Evolutionary conservation across 2,329 filamentous ascomycete species (phyloP).

Genomic region (Lachnum nothofagi): DNA sequence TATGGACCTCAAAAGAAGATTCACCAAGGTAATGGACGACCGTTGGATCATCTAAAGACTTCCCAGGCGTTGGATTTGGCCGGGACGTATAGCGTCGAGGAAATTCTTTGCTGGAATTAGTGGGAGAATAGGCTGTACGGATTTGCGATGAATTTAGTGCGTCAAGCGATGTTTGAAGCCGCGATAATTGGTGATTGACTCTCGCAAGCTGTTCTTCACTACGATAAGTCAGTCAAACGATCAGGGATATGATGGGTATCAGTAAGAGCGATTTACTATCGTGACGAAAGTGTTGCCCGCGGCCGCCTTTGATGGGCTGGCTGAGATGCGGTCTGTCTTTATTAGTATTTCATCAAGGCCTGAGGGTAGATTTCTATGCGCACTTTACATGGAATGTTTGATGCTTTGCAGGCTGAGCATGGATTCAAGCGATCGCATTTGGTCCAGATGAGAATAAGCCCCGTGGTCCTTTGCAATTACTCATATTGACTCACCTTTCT

Average conservation of each 20-base stretch:
- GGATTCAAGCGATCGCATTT: slow-evolving; percentile 11
- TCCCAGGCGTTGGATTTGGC: neutral
- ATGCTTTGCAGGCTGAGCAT: slow-evolving; percentile 11
- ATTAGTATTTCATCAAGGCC: neutral
- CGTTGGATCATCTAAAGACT: neutral
- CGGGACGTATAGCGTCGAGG: neutral
- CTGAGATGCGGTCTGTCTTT: slow-evolving; percentile 3
- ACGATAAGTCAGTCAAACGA: neutral
- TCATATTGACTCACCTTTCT: slow-evolving; percentile 3
- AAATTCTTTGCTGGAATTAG: neutral
- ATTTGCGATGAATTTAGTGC: neutral
- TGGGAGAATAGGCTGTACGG: neutral
- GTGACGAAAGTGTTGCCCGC: neutral
- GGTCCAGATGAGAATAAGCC: neutral
- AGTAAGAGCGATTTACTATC: neutral
- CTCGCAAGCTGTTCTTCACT: slow-evolving; percentile 7
- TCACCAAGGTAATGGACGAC: slow-evolving; percentile 7
- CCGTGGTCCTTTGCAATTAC: neutral
- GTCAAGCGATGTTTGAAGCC: slow-evolving; percentile 3
- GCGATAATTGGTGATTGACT: slow-evolving; percentile 7
- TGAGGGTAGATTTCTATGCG: neutral
- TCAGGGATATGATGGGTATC: too few species aligned
- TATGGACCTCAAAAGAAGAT: slow-evolving; percentile 12
- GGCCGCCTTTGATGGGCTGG: slow-evolving; percentile 2
- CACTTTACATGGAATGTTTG: slow-evolving; percentile 7